These are phyloP conservation scores for Pholiota conissans DNA, from an alignment of 768 basidiomycete genomes.

Conservation along the genomic window DNA sequence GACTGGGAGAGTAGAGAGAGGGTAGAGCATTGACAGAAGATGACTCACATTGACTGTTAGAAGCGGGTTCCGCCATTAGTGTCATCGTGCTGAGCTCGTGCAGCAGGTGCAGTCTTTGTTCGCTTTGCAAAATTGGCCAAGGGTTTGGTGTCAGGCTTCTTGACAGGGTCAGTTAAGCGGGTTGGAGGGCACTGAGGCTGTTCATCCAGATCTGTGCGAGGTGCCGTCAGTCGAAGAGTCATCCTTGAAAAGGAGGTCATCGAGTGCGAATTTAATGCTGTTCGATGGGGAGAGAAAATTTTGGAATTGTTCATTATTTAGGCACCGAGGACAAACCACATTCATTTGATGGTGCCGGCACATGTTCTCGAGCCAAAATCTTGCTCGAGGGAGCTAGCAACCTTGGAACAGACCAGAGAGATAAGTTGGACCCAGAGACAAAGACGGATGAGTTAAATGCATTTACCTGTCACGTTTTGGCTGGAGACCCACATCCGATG, in stretches of 20 bases:
- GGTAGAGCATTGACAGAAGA: conserved; percentile 19
- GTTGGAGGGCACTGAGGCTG: conserved; percentile 83
- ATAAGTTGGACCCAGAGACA: conserved; percentile 1
- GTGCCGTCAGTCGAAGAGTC: too few species aligned
- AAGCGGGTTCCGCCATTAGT: conserved; percentile 25
- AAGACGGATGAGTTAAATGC: conserved; percentile 10
- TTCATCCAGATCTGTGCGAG: too few species aligned
- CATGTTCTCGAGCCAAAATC: conserved; percentile 90
- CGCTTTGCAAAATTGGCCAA: conserved; percentile 63
- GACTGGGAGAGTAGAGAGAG: conserved; percentile 66
- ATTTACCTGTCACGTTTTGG: conserved; percentile 87
- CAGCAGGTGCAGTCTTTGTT: conserved; percentile 25
- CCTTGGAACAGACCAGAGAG: conserved; percentile 74
- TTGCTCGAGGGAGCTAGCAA: conserved; percentile 88
- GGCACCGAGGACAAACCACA: too few species aligned
- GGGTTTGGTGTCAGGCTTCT: conserved; percentile 68
- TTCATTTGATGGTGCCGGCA: conserved; percentile 79
- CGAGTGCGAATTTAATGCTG: conserved; percentile 84
- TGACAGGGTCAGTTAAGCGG: conserved; percentile 47
- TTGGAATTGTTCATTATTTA: too few species aligned
- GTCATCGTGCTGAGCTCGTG: conserved; percentile 31
- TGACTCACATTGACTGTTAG: conserved; percentile 28
- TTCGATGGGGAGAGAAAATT: too few species aligned
- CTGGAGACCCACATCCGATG: conserved; percentile 84
- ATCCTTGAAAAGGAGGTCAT: conserved; percentile 67